These are phyloP conservation scores for Leucocoprinus sp. DNA, from an alignment of 768 basidiomycete genomes.

Conservation along the genomic window DNA sequence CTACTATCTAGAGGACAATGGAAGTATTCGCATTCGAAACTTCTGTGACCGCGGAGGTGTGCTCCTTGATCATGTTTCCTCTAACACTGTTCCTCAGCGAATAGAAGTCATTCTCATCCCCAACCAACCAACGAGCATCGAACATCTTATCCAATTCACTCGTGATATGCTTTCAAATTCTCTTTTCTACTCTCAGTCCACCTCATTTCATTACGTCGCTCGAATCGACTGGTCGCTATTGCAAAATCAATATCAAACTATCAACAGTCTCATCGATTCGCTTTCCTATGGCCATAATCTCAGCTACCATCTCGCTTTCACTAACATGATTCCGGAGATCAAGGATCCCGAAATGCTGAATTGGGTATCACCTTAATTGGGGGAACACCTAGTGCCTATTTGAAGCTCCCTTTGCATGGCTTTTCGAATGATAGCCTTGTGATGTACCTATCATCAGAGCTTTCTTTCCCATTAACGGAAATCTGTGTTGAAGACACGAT, in stretches of 20 bases:
- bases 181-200: background rate
- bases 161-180: background rate
- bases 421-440: background rate
- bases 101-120: background rate
- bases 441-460: background rate
- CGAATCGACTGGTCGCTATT: constrained; percentile 1
- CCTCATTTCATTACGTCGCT: background rate
- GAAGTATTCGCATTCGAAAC: background rate
- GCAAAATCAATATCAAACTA: background rate
- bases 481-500: background rate
- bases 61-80: background rate
- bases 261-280: background rate
- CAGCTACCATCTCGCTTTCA: background rate
- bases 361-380: background rate
- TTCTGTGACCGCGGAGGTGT: background rate
- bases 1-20: background rate
- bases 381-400: background rate
- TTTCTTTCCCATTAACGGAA: background rate
- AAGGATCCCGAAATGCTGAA: background rate
- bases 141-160: background rate
- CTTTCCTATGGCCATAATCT: background rate
- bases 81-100: background rate
- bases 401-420: background rate
- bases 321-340: background rate
- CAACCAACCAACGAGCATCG: background rate